Evolutionary conservation across 2,329 filamentous ascomycete species (phyloP), one percentile per base, ranked within the genome.

Genomic region (Fusarium sp.): DNA sequence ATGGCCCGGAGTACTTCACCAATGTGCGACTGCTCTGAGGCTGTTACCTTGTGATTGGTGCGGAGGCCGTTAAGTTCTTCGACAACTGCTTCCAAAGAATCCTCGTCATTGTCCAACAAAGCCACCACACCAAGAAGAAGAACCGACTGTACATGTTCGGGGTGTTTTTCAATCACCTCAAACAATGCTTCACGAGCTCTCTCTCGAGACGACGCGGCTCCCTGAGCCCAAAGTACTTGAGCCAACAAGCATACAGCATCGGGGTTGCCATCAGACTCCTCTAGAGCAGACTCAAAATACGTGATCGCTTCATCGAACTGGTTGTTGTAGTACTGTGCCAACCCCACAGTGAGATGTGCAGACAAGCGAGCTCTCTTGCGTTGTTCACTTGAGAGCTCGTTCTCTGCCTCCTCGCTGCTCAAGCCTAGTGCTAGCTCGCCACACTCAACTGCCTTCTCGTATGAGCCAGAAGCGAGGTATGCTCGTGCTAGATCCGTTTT

Each of bases 181-280:
- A 97, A 96, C 2, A 99, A 87, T 72, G 94, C 89, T 59, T 93
- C 91, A 7, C 94, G 89, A 21, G 96, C 95, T 69, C 93, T 90
- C 56, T 92, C 90, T 52, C 92, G 90, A 62, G 95, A 93, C 2
- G 91, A 87, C 11, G 92, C 89, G 1, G 91, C 90, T 13, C 94
- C 95, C 73, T 94, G 94, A 0, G 95, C 95, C 96, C 96, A 99
- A 1, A 98, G 87, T 0, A 98, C 93, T 82, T 98, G 94, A 0
- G 95, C 93, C 18, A 98, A 86, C 18, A 98, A 86, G 78, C 95
- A 98, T 1, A 95, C 91, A 2, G 96, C 92, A 78, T 98, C 95
- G 0, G 95, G 93, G 69, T 94, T 91, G 42, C 89, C 89, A 35
- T 89, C 85, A 2, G 93, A 94, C 80, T 97, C 95, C 63, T 91